These are phyloP conservation scores for Fusarium sp. DNA, from an alignment of 2,329 filamentous ascomycete species.

Conservation along the genomic window DNA sequence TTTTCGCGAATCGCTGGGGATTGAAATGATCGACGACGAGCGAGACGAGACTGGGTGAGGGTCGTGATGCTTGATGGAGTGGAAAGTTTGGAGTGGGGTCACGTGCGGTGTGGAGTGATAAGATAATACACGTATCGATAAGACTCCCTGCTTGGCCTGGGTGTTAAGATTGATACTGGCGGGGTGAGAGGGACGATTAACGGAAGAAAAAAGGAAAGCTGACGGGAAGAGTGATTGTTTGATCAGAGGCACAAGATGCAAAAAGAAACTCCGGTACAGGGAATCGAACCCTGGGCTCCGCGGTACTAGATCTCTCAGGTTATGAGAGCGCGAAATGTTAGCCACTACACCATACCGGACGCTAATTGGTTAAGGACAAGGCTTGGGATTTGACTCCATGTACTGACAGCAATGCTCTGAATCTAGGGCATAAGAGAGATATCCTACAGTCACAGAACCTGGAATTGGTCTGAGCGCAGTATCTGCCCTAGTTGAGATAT, in stretches of 20 bases:
- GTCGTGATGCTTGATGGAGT: slow-evolving; percentile 22
- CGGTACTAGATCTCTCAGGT: slow-evolving; percentile 30
- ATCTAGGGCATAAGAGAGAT: too few relatives aligned
- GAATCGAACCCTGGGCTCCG: slow-evolving; percentile 47
- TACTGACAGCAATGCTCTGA: background rate
- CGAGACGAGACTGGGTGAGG: background rate
- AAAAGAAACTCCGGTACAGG: slow-evolving; percentile 42
- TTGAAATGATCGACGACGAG: background rate
- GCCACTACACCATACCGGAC: slow-evolving; percentile 51
- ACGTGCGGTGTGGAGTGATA: slow-evolving; percentile 38
- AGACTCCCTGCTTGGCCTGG: too few relatives aligned
- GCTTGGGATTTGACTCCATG: accelerated
- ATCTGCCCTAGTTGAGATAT: background rate
- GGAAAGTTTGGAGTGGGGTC: slow-evolving; percentile 41
- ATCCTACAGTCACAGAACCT: too few relatives aligned
- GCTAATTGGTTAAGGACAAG: background rate
- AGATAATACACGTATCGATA: background rate
- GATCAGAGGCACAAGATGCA: background rate
- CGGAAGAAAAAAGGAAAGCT: background rate
- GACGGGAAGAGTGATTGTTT: too few relatives aligned
- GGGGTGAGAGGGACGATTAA: background rate
- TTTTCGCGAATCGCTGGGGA: slow-evolving; percentile 43
- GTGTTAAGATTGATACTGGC: too few relatives aligned
- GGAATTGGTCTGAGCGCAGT: too few relatives aligned
- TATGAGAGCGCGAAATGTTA: slow-evolving; percentile 51